Evolutionary conservation across 352 stramenopile genomes (phyloP).

Genomic region (Pythium apleroticum): DNA sequence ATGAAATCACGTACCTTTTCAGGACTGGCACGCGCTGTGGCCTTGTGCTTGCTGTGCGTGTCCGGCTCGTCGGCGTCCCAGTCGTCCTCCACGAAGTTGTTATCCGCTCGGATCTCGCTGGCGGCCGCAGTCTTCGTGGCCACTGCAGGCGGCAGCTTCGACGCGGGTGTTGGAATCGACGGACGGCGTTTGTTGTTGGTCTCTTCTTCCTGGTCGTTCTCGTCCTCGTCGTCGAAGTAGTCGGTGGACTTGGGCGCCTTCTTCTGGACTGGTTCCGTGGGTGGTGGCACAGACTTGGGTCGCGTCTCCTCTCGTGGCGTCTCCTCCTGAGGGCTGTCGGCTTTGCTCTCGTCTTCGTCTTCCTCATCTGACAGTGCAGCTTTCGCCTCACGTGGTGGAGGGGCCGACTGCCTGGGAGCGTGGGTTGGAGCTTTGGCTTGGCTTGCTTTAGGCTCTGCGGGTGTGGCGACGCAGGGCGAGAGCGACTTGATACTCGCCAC

Average conservation of each 20-base stretch:
- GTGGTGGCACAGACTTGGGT: background rate
- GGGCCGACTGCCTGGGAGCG: background rate
- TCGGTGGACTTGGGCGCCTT: slow-evolving; percentile 22
- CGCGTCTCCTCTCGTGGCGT: slow-evolving; percentile 35
- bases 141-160: background rate
- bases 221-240: slow-evolving; percentile 68
- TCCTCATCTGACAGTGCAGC: slow-evolving; percentile 18
- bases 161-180: slow-evolving; percentile 5
- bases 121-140: background rate
- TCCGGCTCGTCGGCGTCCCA: slow-evolving; percentile 60
- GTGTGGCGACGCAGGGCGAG: slow-evolving; percentile 22
- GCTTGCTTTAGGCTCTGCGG: slow-evolving; percentile 28
- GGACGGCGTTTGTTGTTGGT: slow-evolving; percentile 24
- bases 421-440: background rate
- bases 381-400: slow-evolving; percentile 10
- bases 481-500: slow-evolving; percentile 65
- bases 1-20: slow-evolving; percentile 37
- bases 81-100: slow-evolving; percentile 81
- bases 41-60: slow-evolving; percentile 9
- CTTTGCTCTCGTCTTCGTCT: slow-evolving; percentile 15
- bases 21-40: slow-evolving; percentile 12
- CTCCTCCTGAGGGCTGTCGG: slow-evolving; percentile 38
- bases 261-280: background rate
- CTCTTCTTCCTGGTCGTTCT: slow-evolving; percentile 27
- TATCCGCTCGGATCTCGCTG: slow-evolving; percentile 38